These are phyloP conservation scores for Eragrostis curvula DNA, from an alignment of 176 grass and related monocot genomes.

Conservation along the genomic window DNA sequence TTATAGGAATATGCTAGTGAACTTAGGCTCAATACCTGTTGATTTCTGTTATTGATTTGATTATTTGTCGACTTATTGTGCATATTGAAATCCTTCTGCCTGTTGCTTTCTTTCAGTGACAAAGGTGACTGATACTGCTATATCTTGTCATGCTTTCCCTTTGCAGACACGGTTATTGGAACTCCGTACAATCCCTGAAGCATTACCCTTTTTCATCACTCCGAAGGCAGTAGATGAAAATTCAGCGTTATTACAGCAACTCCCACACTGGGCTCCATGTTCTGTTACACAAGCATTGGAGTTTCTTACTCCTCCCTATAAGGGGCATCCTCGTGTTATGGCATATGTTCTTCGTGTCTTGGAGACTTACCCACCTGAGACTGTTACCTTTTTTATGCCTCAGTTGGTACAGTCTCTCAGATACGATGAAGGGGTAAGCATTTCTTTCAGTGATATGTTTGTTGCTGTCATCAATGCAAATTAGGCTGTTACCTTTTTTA, in stretches of 20 bases:
- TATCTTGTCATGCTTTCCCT: constrained; percentile 20
- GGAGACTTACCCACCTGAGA: constrained; percentile 95
- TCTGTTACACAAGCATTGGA: constrained; percentile 96
- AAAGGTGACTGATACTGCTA: constrained; percentile 30
- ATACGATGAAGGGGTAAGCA: constrained; percentile 94
- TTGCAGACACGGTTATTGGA: constrained; percentile 77
- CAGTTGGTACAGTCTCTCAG: constrained; percentile 97
- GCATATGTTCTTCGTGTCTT: constrained; percentile 97
- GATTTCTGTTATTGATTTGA: constrained; percentile 6
- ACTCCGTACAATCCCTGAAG: constrained; percentile 93
- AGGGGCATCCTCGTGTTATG: constrained; percentile 97
- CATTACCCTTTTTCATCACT: constrained; percentile 97
- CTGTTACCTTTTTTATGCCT: constrained; percentile 99
- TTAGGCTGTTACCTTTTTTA: background rate
- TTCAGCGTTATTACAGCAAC: constrained; percentile 87
- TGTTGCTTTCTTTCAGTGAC: constrained; percentile 16
- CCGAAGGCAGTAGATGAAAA: constrained; percentile 98
- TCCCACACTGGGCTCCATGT: constrained; percentile 96
- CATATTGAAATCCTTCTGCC: constrained; percentile 22
- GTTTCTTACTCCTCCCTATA: constrained; percentile 95
- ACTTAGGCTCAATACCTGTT: constrained; percentile 1
- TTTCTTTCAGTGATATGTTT: constrained; percentile 37
- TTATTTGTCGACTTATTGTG: constrained; percentile 33
- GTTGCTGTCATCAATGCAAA: constrained; percentile 22
- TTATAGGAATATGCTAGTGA: constrained; percentile 1